phyloP scores from a whole-genome alignment of 2,329 filamentous ascomycete species.

The Colletotrichum siamense region DNA sequence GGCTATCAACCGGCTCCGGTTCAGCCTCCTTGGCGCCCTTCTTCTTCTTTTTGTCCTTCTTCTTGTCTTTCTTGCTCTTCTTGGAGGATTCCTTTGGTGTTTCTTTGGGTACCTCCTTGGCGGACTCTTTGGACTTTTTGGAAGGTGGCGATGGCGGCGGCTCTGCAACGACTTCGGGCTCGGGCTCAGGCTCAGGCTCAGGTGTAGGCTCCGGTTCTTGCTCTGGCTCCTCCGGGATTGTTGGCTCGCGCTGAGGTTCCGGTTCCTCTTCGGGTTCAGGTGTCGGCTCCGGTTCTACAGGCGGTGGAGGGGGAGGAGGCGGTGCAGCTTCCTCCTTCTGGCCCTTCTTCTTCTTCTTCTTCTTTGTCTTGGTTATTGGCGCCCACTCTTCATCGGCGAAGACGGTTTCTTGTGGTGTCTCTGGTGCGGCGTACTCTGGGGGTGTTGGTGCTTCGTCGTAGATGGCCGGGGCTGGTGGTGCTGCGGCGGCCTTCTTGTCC shows the following conservation, averaged over 20 bases:
- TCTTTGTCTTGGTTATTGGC: constrained; percentile 11
- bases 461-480: neutral
- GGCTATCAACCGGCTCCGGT: neutral
- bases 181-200: neutral
- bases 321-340: neutral
- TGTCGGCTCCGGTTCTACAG: neutral
- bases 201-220: neutral
- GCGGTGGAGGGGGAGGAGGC: neutral
- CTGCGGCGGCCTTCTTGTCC: constrained; percentile 6
- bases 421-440: neutral
- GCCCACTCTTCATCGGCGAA: constrained; percentile 17
- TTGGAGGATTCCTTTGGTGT: constrained; percentile 13
- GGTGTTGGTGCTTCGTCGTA: neutral
- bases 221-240: neutral
- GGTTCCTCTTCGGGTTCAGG: neutral
- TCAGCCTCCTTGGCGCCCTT: constrained; percentile 18
- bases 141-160: neutral
- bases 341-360: constrained; percentile 19
- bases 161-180: neutral
- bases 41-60: constrained; percentile 22
- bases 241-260: neutral
- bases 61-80: constrained; percentile 21
- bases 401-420: neutral
- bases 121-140: neutral
- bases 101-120: neutral